These are phyloP conservation scores for Macrotyloma uniflorum DNA, from an alignment of 306 rosid species.

Conservation along the genomic window DNA sequence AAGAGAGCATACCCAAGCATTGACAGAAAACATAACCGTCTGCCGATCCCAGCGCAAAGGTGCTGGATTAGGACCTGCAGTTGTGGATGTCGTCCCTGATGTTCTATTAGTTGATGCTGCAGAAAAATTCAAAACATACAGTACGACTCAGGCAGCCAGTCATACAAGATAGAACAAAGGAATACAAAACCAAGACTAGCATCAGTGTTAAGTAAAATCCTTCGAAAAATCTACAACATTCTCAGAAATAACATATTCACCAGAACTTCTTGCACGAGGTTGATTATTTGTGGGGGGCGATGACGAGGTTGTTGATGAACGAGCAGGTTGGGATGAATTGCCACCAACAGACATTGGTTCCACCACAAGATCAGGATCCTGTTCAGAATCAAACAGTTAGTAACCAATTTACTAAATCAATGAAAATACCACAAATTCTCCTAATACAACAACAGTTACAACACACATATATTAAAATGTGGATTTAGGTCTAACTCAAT, in stretches of 20 bases:
- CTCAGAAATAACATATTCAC: conserved; percentile 40
- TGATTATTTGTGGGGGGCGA: conserved; percentile 58
- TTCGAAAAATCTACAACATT: not conserved
- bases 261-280: conserved; percentile 60
- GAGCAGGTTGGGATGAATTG: conserved; percentile 64
- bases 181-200: conserved; percentile 10
- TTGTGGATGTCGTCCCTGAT: conserved; percentile 70
- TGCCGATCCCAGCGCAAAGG: conserved; percentile 86
- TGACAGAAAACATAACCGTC: conserved; percentile 84
- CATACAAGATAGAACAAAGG: not conserved
- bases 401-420: conserved; percentile 14
- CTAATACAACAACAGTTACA: not conserved
- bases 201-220: conserved; percentile 13
- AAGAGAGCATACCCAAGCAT: conserved; percentile 82
- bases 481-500: too few species aligned
- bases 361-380: conserved; percentile 89
- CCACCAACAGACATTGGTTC: conserved; percentile 67
- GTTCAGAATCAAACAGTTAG: conserved; percentile 36
- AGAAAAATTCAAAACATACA: conserved; percentile 29
- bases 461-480: too few species aligned
- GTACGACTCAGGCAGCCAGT: conserved; percentile 15
- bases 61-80: conserved; percentile 57
- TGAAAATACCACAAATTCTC: not conserved
- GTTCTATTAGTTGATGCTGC: conserved; percentile 74
- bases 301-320: conserved; percentile 56